Evolutionary conservation across 352 stramenopile species (phyloP), one percentile per base, ranked within the genome.

Genomic region (Globisporangium acanthophoron): DNA sequence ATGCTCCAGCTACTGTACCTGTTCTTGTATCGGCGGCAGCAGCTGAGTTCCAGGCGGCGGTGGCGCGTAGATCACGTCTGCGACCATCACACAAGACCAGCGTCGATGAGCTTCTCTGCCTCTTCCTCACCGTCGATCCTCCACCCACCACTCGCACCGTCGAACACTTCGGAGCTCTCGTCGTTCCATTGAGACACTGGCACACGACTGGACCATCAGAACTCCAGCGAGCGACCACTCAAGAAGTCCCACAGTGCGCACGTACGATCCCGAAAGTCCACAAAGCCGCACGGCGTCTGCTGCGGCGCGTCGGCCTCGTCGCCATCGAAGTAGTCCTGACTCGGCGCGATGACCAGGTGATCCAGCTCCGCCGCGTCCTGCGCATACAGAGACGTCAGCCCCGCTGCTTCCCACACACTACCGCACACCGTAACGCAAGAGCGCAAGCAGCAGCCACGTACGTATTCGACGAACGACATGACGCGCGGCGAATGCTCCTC

Each of bases 351-450:
- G 12, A 46, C 54, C 27, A 66, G 50, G 0, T 52, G 33, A 15
- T 66, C 60, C 35, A 66, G 54, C n/a, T 66, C 60, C 41, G 60
- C 24, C 20, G 54, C 60, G 41, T 66, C 47, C 60, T 66, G 37
- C 21, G 20, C 15, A 55, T n/a, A 1, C 45, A 52, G 2, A n/a
- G 11, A 2, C 7, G 49, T 54, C 44, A 49, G 3, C 44, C 7
- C 11, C 5, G 11, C 24, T 37, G n/a, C 5, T 27, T 7, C 41
- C 5, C 12, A 13, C 4, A 24, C 20, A 52, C 24, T 5, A 13
- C 15, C 8, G 18, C 41, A 40, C 9, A 12, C 15, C 15, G 7
- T 31, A 9, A 50, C 21, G 21, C 6, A 39, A 27, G 24, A 27
- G 24, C 8, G 11, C 37, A 16, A 40, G 8, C 11, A 15, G 9